A percentile compares a stretch with the other conserved stretches of the same genome.
These are phyloP conservation scores for Chaetomiaceae sp. DNA, from an alignment of 2,329 filamentous ascomycete genomes.

Conservation along the genomic window DNA sequence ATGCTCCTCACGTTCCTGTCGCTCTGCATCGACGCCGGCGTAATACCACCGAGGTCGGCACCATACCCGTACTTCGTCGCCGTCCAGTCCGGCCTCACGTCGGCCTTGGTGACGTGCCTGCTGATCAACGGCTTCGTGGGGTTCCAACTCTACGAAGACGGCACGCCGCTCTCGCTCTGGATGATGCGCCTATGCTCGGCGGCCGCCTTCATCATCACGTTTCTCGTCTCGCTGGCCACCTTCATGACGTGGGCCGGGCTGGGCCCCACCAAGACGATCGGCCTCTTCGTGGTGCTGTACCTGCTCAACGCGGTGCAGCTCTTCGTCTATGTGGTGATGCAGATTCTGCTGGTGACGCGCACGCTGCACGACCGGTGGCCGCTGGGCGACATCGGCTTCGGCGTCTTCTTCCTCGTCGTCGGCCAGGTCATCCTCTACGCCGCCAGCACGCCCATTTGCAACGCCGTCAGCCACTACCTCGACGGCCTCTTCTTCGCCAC, in stretches of 20 bases:
- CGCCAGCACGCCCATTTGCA: slow-evolving; percentile 80
- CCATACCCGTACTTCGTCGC: slow-evolving; percentile 90
- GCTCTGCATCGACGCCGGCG: slow-evolving; percentile 86
- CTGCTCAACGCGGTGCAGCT: slow-evolving; percentile 84
- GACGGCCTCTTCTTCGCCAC: slow-evolving; percentile 94
- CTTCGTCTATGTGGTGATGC: slow-evolving; percentile 79
- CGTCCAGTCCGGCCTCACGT: slow-evolving; percentile 77
- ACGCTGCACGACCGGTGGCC: slow-evolving; percentile 96
- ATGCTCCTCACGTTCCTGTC: slow-evolving; percentile 85
- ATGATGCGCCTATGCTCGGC: slow-evolving; percentile 74
- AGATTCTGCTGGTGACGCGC: slow-evolving; percentile 80
- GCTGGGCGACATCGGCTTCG: slow-evolving; percentile 84
- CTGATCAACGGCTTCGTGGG: slow-evolving; percentile 97
- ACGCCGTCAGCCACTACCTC: slow-evolving; percentile 80
- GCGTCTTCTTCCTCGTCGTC: slow-evolving; percentile 82
- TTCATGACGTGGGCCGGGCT: slow-evolving; percentile 90
- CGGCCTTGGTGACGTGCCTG: slow-evolving; percentile 80
- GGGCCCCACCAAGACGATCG: slow-evolving; percentile 77
- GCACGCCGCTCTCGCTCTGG: slow-evolving; percentile 90
- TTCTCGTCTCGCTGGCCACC: slow-evolving; percentile 82
- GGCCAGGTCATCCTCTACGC: slow-evolving; percentile 92
- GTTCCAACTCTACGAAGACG: slow-evolving; percentile 97
- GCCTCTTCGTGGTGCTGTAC: slow-evolving; percentile 88
- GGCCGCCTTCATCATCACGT: slow-evolving; percentile 79
- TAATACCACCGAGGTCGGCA: slow-evolving; percentile 74